Evolutionary conservation across 495 filamentous ascomycete species (phyloP).

Genomic region (Staphylotrichum longicolle): DNA sequence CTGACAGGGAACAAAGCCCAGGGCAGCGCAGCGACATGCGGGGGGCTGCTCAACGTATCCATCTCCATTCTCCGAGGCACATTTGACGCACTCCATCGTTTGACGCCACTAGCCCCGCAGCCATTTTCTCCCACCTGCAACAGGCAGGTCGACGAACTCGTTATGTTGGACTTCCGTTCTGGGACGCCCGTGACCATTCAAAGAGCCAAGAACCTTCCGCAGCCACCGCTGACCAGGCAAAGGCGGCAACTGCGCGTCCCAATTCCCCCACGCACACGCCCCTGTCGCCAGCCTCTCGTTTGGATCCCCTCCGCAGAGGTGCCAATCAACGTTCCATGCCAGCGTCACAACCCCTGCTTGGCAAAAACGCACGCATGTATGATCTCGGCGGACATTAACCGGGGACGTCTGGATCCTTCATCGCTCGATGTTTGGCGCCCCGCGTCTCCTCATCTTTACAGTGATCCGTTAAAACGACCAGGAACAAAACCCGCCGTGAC

Average conservation of each 20-base stretch:
- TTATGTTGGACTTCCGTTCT: background rate
- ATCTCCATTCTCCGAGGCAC: no score
- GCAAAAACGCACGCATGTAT: conserved; percentile 1
- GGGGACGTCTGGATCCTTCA: background rate
- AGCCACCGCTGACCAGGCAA: background rate
- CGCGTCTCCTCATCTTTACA: conserved; percentile 4
- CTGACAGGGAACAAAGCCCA: conserved; percentile 10
- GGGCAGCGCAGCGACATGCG: background rate
- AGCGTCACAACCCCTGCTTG: conserved; percentile 10
- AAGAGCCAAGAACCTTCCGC: background rate
- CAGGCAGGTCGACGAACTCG: background rate
- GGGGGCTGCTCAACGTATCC: no score
- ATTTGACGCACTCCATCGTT: no score
- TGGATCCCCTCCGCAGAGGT: conserved; percentile 9
- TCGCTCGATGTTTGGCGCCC: background rate
- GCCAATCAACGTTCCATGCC: conserved; percentile 16
- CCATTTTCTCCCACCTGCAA: no score
- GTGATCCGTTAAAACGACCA: conserved; percentile 12
- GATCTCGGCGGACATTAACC: background rate
- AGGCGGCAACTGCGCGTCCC: background rate
- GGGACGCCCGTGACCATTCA: conserved; percentile 2
- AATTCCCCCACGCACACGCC: background rate
- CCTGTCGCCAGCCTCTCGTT: conserved; percentile 16
- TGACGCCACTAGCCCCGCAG: background rate
- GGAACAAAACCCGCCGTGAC: conserved; percentile 15